phyloP scores from a whole-genome alignment of 371 early-diverging fungal genomes.

The Batkoa obscura region DNA sequence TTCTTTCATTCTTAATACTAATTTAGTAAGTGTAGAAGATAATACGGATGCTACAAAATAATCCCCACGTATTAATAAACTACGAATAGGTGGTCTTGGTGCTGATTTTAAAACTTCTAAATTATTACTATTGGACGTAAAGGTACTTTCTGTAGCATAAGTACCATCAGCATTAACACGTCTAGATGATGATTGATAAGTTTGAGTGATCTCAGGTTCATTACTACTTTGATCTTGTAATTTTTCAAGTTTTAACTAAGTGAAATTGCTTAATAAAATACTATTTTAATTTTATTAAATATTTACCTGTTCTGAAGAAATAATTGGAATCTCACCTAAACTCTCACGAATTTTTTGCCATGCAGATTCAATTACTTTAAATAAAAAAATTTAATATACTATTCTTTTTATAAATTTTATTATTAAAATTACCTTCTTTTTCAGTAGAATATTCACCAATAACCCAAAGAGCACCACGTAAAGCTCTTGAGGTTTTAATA shows the following conservation, averaged over 20 bases:
- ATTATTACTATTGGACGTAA: conserved; percentile 20
- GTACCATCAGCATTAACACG: conserved; percentile 90
- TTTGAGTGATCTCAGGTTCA: conserved; percentile 16
- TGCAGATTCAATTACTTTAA: conserved; percentile 55
- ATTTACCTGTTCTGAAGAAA: conserved; percentile 60
- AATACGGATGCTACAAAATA: conserved; percentile 78
- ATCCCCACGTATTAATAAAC: conserved; percentile 75
- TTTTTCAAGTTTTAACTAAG: conserved; percentile 12
- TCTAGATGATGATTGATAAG: conserved; percentile 29
- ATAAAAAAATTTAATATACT: background rate
- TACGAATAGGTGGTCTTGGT: conserved; percentile 51
- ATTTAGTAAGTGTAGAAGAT: conserved; percentile 72
- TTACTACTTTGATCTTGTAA: conserved; percentile 20
- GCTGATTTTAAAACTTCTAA: conserved; percentile 42
- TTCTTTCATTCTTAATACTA: conserved; percentile 54
- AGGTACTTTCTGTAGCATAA: conserved; percentile 79
- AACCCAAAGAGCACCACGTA: conserved; percentile 94
- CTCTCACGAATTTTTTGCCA: conserved; percentile 61
- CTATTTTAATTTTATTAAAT: too few species aligned
- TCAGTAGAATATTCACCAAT: conserved; percentile 80
- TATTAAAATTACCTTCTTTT: conserved; percentile 11
- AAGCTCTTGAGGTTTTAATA: conserved; percentile 86
- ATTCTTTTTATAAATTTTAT: background rate
- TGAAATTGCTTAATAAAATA: background rate
- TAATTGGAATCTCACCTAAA: conserved; percentile 80